Evolutionary conservation across 2,329 filamentous ascomycete genomes (phyloP), one percentile per base, ranked within the genome.

Genomic region (Aspergillus quadricinctus): DNA sequence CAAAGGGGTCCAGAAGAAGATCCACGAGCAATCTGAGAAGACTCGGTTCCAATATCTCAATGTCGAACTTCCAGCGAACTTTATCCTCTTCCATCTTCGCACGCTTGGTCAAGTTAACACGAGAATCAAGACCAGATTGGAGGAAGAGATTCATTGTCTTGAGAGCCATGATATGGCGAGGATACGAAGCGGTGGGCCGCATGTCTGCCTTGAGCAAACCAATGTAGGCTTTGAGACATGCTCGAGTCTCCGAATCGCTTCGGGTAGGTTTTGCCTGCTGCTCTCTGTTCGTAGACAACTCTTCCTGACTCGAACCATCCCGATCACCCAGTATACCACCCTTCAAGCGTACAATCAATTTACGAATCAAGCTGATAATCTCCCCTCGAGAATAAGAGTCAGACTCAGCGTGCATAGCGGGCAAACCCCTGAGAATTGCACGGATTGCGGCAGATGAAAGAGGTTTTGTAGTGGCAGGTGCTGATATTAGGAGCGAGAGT

Each of bases 381-480:
- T 96, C 90, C 56, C 92, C 88, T 55, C 94, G 85, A 62, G 92
- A 88, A 65, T 93, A 91, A 5, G 93, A 87, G 69, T 97, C 92
- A 0, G 89, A 86, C 60, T 97, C 92, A 3, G 90, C 85, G 68
- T 95, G 88, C 61, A 93, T 85, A 17, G 87, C 82, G 1, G 83
- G 80, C 3, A 97, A 75, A 57, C 90, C 85, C 35, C 77, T 78
- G 53, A 80, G 80, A 2, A 97, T 76, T 11, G 88, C 80, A 3
- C 75, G 71, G 2, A 97, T 78, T 0, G 87, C 81, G 9, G 77
- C 79, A 0, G 74, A 66, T 0, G 87, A 87, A 52, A 95, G 86
- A 1, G 91, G 88, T 52, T 84, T 85, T 3, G 89, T 91, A 0
- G 87, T 87, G 2, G 88, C 85, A 9, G 86, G 84, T 0, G 90